Evolutionary conservation across 2,329 filamentous ascomycete genomes (phyloP), one percentile per base, ranked within the genome.

Genomic region (Dactylellina sp.): DNA sequence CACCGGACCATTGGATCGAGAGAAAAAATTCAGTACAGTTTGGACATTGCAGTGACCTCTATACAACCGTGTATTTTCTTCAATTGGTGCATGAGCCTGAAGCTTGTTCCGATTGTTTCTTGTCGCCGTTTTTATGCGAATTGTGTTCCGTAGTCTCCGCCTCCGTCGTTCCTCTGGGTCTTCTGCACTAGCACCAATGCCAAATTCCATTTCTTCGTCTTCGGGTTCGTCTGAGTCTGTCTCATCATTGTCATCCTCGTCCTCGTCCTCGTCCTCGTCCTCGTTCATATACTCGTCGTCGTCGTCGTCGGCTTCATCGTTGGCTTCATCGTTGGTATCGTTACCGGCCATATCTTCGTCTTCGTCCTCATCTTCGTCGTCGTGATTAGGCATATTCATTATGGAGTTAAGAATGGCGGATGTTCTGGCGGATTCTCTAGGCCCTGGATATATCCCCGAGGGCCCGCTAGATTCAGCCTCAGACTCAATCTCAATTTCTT

Each of bases 1-100:
- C 24, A 46, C 25, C 7, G 18, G 39, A 40, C 49, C 53, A 37
- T 37, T 52, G 32, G 16, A 53, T 42, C 55, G 47, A 52, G 40
- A 20, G 47, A 64, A 53, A 50, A 50, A 46, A 20, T 20, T 65
- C 65, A 59, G 49, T 76, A 75, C 71, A 0, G 87, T 89, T 76
- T 87, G 85, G 59, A 88, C 84, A 76, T 89, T 89, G 81, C 88
- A 89, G 79, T 90, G 88, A 1, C 88, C 88, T 1, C 83, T 82
- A 78, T 89, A 90, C 18, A 83, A 80, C 40, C 84, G 84, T 1
- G 84, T 87, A 75, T 88, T 86, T 1, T 74, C 70, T 35, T 74
- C 60, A 25, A 65, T 64, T 16, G 61, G 70, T 55, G 62, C 70
- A 42, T 66, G 60, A n/a, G 70, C 46, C 22, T 74, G 70, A 5